phyloP scores from a whole-genome alignment of 495 filamentous ascomycete species.

The Aspergillus saccharolyticus region DNA sequence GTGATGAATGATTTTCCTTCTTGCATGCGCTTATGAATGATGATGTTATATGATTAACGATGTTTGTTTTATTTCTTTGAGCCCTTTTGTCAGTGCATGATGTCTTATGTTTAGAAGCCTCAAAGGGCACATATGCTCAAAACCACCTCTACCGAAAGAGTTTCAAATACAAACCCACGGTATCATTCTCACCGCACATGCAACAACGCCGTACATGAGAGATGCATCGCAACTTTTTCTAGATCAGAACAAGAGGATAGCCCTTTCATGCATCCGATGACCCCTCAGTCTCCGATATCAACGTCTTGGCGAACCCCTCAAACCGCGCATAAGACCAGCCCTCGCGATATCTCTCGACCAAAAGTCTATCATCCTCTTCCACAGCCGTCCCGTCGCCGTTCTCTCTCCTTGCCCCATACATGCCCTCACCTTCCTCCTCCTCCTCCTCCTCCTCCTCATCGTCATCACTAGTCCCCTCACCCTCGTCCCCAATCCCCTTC shows the following conservation, averaged over 20 bases:
- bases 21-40: not conserved
- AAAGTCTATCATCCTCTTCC: conserved; percentile 44
- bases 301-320: conserved; percentile 55
- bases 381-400: conserved; percentile 21
- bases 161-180: not conserved
- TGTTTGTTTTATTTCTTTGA: no score
- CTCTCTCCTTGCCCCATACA: conserved; percentile 41
- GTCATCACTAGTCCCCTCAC: conserved; percentile 31
- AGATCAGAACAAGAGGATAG: no score
- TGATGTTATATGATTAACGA: not conserved
- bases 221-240: not conserved
- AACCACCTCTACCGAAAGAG: no score
- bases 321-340: conserved; percentile 76
- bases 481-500: conserved; percentile 38
- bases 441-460: conserved; percentile 41
- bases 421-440: conserved; percentile 37
- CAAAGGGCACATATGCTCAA: no score
- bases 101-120: no score
- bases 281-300: conserved; percentile 44
- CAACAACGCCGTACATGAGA: not conserved
- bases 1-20: not conserved
- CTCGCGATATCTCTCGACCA: conserved; percentile 74
- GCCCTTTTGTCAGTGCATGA: no score
- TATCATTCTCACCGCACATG: not conserved
- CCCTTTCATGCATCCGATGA: not conserved